Conservation (phyloP, 495 filamentous ascomycete genomes). For the Thermochaetoides thermophila region DNA sequence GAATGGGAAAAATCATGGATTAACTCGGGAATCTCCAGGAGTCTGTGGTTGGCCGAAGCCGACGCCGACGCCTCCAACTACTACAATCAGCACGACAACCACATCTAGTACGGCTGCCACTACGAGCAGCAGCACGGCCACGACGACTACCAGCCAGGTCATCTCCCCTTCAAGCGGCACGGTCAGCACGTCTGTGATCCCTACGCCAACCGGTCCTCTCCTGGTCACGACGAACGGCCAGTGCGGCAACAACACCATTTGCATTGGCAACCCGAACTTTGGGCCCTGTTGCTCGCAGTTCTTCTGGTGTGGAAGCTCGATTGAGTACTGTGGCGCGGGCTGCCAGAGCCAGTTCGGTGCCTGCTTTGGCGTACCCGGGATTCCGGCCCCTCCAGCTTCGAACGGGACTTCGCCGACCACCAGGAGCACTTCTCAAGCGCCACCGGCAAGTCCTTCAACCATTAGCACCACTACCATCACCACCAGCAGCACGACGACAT, state of each 20-base stretch:
- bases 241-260: constrained; percentile 23
- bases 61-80: constrained; percentile 4
- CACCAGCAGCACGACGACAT: constrained; percentile 3
- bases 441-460: no score
- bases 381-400: constrained; percentile 1
- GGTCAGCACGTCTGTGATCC: constrained; percentile 1
- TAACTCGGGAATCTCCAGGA: no score
- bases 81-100: not conserved
- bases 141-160: constrained; percentile 4
- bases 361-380: constrained; percentile 13
- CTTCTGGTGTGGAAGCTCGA: constrained; percentile 36
- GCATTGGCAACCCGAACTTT: constrained; percentile 15
- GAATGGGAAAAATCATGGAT: no score
- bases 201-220: constrained; percentile 8
- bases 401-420: constrained; percentile 6
- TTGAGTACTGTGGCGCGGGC: constrained; percentile 35
- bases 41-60: constrained; percentile 21
- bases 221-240: constrained; percentile 16
- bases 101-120: constrained; percentile 5
- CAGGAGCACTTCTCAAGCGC: no score
- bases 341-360: constrained; percentile 31
- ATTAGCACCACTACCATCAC: constrained; percentile 2
- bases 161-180: constrained; percentile 1
- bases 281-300: constrained; percentile 29
- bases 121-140: constrained; percentile 4